Percentiles rank a stretch among this genome's conserved stretches.
These are phyloP conservation scores for Rhizopogon rudus DNA, from an alignment of 768 basidiomycete species.

Conservation along the genomic window DNA sequence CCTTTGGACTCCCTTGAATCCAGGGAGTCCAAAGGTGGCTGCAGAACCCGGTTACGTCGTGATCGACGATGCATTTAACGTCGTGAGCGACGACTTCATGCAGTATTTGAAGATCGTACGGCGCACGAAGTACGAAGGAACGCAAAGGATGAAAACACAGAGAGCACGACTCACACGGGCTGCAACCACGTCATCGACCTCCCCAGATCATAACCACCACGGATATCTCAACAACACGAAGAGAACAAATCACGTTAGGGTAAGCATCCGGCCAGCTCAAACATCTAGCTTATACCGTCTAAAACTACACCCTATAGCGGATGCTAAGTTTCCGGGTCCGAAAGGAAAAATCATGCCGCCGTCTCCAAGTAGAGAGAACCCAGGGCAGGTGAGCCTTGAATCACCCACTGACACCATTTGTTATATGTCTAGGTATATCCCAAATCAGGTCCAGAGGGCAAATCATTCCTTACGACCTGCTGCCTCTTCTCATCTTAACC, in stretches of 20 bases:
- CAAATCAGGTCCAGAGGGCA: constrained; percentile 38
- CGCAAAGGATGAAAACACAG: no score
- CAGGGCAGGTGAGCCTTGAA: constrained; percentile 31
- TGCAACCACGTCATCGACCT: not conserved
- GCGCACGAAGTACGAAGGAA: no score
- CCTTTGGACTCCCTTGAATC: no score
- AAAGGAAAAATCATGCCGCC: constrained; percentile 34
- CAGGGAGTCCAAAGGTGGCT: no score
- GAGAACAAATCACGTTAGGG: constrained; percentile 19
- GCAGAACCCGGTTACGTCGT: no score
- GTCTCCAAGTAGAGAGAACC: constrained; percentile 41
- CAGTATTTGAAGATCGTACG: no score
- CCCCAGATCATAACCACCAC: not conserved
- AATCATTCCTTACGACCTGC: not conserved
- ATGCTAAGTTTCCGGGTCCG: constrained; percentile 39
- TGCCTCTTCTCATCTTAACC: not conserved
- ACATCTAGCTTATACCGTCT: not conserved
- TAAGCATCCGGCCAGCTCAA: constrained; percentile 2
- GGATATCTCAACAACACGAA: not conserved
- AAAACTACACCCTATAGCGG: constrained; percentile 11
- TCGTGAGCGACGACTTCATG: no score
- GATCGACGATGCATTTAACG: no score
- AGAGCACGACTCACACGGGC: not conserved
- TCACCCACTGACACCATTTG: not conserved
- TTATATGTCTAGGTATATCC: constrained; percentile 38